phyloP scores from a whole-genome alignment of 805 yeast species.

The Metschnikowia baotianmanensis region DNA sequence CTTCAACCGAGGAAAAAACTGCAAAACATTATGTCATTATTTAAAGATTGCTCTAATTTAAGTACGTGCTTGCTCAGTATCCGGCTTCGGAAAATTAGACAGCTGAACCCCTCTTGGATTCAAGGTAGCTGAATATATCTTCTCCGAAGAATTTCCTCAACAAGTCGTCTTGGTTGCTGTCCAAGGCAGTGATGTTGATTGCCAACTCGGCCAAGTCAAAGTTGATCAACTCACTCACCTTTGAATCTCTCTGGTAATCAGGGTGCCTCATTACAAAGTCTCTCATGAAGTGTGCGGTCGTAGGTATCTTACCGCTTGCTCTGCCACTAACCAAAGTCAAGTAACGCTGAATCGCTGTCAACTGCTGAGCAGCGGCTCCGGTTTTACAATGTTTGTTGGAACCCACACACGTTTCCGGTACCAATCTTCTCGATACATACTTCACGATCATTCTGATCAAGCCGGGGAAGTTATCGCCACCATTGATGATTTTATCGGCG shows the following conservation, averaged over 20 bases:
- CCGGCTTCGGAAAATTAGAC: not conserved
- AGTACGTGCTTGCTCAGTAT: too few relatives aligned
- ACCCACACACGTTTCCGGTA: conserved; percentile 23
- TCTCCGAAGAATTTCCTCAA: conserved; percentile 51
- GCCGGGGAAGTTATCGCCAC: conserved; percentile 61
- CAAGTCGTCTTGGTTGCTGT: conserved; percentile 24
- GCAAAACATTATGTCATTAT: not conserved
- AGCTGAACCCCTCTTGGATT: not conserved
- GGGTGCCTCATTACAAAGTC: conserved; percentile 58
- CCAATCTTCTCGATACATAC: conserved; percentile 41
- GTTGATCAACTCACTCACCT: conserved; percentile 61
- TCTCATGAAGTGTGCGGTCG: conserved; percentile 78
- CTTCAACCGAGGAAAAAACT: too few relatives aligned
- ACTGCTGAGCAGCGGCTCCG: conserved; percentile 30
- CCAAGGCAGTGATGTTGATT: conserved; percentile 44
- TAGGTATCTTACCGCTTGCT: conserved; percentile 74
- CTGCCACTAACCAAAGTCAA: conserved; percentile 67
- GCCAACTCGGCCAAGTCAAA: conserved; percentile 63
- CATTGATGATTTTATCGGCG: conserved; percentile 74
- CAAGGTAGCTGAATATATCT: conserved; percentile 23
- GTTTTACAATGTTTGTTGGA: conserved; percentile 29
- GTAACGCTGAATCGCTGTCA: conserved; percentile 48
- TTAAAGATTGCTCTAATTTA: too few relatives aligned
- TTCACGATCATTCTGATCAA: conserved; percentile 60
- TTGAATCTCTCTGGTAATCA: conserved; percentile 73